A percentile compares a stretch with the other conserved stretches of the same genome.
Conservation (phyloP, 257 asterid genomes). For the Datura wrightii region DNA sequence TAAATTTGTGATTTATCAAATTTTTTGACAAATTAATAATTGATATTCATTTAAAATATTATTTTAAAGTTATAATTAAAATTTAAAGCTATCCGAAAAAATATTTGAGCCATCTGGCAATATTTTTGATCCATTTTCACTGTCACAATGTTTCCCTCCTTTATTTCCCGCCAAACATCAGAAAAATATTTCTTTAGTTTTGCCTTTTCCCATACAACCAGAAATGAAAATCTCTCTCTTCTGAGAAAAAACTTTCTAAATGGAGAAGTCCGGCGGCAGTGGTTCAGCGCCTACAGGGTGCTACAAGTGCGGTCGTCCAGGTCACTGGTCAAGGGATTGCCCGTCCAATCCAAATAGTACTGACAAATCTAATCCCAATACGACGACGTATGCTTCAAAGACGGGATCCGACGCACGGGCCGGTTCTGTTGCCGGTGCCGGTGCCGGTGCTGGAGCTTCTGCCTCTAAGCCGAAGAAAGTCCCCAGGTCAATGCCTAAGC, state of each 20-base stretch:
- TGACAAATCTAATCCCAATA: conserved; percentile 12
- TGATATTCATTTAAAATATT: too few species aligned
- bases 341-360: conserved; percentile 55
- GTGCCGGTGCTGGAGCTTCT: conserved; percentile 34
- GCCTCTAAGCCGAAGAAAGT: conserved; percentile 59
- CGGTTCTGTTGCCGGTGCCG: conserved; percentile 30
- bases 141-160: conserved; percentile 7
- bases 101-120: too few species aligned
- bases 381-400: conserved; percentile 27
- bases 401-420: neutral
- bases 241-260: neutral
- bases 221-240: too few species aligned
- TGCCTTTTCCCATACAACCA: neutral
- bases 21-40: too few species aligned
- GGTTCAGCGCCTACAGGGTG: conserved; percentile 86
- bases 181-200: neutral
- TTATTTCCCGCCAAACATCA: neutral
- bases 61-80: too few species aligned
- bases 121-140: too few species aligned
- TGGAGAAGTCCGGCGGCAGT: conserved; percentile 53
- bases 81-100: too few species aligned
- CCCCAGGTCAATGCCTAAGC: conserved; percentile 70
- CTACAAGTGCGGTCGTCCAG: conserved; percentile 96
- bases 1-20: too few species aligned
- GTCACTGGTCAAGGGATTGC: conserved; percentile 98